A percentile compares a stretch with the other conserved stretches of the same genome.
phyloP scores from a whole-genome alignment of 371 early-diverging fungal genomes.

The Entomophthora muscae region DNA sequence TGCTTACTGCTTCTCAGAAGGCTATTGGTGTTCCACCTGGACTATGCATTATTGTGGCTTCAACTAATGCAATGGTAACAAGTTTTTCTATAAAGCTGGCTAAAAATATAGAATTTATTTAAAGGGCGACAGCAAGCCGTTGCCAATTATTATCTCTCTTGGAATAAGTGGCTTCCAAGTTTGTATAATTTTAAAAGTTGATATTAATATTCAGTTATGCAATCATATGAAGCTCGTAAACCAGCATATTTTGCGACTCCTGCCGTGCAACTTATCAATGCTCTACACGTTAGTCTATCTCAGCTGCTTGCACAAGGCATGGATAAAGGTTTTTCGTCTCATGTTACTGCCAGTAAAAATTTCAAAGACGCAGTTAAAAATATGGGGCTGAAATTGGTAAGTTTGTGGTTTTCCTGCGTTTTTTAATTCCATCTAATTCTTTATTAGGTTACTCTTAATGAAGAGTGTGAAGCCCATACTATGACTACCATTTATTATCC shows the following conservation, averaged over 20 bases:
- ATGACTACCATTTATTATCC: slow-evolving; percentile 93
- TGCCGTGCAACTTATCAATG: slow-evolving; percentile 82
- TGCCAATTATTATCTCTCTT: slow-evolving; percentile 54
- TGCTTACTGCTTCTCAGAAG: slow-evolving; percentile 88
- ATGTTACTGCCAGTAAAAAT: slow-evolving; percentile 42
- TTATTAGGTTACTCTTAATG: slow-evolving; percentile 32
- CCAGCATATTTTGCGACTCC: slow-evolving; percentile 96
- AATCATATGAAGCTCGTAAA: slow-evolving; percentile 78
- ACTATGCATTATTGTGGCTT: slow-evolving; percentile 64
- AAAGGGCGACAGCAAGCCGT: slow-evolving; percentile 51
- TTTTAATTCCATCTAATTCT: too few species aligned
- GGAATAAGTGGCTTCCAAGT: slow-evolving; percentile 76
- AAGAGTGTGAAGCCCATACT: slow-evolving; percentile 68
- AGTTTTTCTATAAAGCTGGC: too few species aligned
- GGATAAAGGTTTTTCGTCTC: slow-evolving; percentile 49
- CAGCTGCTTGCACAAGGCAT: slow-evolving; percentile 44
- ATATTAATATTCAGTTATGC: slow-evolving; percentile 42
- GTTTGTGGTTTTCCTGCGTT: background rate
- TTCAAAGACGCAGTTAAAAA: slow-evolving; percentile 49
- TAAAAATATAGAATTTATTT: too few species aligned
- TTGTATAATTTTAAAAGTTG: slow-evolving; percentile 22
- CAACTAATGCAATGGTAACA: slow-evolving; percentile 43
- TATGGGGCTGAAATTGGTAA: slow-evolving; percentile 60
- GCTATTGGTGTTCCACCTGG: slow-evolving; percentile 85
- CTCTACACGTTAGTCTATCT: slow-evolving; percentile 66